A percentile compares a stretch with the other conserved stretches of the same genome.
phyloP scores from a whole-genome alignment of 768 basidiomycete species.

The Hygrophorus russula region DNA sequence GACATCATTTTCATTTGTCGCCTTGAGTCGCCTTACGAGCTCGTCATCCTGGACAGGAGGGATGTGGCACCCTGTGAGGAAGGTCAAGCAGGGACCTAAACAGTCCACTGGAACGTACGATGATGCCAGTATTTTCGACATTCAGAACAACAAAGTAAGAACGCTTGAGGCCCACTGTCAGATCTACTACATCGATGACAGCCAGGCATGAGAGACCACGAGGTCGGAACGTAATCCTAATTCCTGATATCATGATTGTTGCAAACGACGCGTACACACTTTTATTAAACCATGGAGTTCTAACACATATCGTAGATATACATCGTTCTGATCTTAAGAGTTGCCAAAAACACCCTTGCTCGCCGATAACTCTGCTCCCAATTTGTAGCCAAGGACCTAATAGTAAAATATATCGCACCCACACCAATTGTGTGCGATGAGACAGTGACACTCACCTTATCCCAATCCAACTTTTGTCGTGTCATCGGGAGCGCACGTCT shows the following conservation, averaged over 20 bases:
- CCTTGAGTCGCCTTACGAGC: constrained; percentile 3
- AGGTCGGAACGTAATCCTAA: constrained; percentile 23
- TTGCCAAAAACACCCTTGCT: constrained; percentile 16
- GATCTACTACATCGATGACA: constrained; percentile 17
- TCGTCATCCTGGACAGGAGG: constrained; percentile 3
- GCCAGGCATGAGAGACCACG: constrained; percentile 33
- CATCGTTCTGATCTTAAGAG: constrained; percentile 8
- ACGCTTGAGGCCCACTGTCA: constrained; percentile 16
- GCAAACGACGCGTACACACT: neutral
- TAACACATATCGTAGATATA: neutral
- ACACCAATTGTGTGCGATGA: neutral
- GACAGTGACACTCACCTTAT: constrained; percentile 46
- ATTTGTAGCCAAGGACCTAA: constrained; percentile 19
- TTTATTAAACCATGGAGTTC: too few species aligned
- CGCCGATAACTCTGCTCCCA: constrained; percentile 41
- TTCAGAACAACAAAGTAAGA: constrained; percentile 21
- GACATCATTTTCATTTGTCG: constrained; percentile 3
- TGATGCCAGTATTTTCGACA: constrained; percentile 26
- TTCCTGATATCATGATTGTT: neutral
- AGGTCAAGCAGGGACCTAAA: neutral
- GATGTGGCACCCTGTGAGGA: constrained; percentile 3
- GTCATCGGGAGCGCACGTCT: constrained; percentile 87
- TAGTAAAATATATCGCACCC: neutral
- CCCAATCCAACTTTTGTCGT: constrained; percentile 93
- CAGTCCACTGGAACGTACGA: constrained; percentile 9